These are phyloP conservation scores for Entomortierella lignicola DNA, from an alignment of 192 early-diverging fungal genomes.

Conservation along the genomic window DNA sequence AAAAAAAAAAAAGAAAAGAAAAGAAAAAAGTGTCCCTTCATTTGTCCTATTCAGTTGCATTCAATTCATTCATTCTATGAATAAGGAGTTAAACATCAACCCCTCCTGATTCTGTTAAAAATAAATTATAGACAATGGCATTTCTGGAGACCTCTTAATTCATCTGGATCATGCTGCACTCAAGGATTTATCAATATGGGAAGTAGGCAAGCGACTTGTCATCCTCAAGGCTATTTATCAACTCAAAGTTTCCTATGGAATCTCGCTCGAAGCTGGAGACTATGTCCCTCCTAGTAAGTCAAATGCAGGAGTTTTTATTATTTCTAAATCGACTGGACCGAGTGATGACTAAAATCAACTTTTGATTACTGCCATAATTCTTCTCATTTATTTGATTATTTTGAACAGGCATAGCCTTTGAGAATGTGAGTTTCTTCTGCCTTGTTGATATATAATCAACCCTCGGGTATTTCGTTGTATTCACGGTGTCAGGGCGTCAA, in stretches of 20 bases:
- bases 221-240: constrained; percentile 93
- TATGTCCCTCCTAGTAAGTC: constrained; percentile 83
- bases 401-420: constrained; percentile 61
- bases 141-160: constrained; percentile 89
- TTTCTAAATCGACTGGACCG: too few species aligned
- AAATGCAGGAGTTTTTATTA: not conserved
- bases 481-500: too few species aligned
- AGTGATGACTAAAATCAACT: not conserved
- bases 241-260: constrained; percentile 79
- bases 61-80: too few species aligned
- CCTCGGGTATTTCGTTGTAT: too few species aligned
- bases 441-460: too few species aligned
- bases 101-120: too few species aligned
- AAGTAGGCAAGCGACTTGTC: constrained; percentile 88
- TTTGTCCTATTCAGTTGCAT: not conserved
- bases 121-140: constrained; percentile 77
- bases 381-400: constrained; percentile 3
- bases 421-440: constrained; percentile 58
- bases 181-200: constrained; percentile 86
- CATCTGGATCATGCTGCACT: constrained; percentile 92
- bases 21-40: not conserved
- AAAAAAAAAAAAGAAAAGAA: not conserved
- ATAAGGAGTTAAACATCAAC: too few species aligned
- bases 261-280: constrained; percentile 86
- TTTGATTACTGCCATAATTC: not conserved